phyloP scores from a whole-genome alignment of 1,139 yeast genomes.

The Suhomyces chickasaworum region DNA sequence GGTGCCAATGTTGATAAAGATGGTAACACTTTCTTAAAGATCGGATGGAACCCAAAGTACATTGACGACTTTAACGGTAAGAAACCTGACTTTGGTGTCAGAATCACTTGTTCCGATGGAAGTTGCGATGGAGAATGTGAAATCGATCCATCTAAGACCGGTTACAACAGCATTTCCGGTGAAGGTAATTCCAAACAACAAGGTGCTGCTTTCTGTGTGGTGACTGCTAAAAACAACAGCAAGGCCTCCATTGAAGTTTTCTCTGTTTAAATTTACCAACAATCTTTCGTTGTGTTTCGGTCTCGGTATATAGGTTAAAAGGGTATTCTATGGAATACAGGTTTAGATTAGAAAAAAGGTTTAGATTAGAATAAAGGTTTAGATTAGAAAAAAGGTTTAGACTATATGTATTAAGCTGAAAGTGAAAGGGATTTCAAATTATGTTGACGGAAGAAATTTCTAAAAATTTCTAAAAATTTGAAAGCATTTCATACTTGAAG shows the following conservation, averaged over 20 bases:
- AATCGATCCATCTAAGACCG: slow-evolving; percentile 68
- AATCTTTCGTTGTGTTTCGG: not conserved
- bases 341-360: not conserved
- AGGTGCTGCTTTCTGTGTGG: slow-evolving; percentile 78
- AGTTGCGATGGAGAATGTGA: slow-evolving; percentile 79
- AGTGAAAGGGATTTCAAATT: too few relatives aligned
- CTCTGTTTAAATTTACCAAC: slow-evolving; percentile 4
- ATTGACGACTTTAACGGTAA: slow-evolving; percentile 59
- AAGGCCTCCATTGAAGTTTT: slow-evolving; percentile 77
- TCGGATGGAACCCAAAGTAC: slow-evolving; percentile 91
- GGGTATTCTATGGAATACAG: not conserved
- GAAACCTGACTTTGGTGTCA: slow-evolving; percentile 69
- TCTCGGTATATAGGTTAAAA: not conserved
- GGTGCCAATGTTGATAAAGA: slow-evolving; percentile 77
- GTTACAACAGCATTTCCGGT: slow-evolving; percentile 55
- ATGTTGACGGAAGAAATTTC: too few relatives aligned
- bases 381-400: not conserved
- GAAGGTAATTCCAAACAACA: slow-evolving; percentile 52
- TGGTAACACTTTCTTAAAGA: slow-evolving; percentile 74
- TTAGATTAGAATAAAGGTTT: not conserved
- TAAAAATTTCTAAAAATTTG: too few relatives aligned
- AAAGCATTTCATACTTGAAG: too few relatives aligned
- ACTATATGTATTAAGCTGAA: too few relatives aligned
- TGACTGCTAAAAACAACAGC: slow-evolving; percentile 67
- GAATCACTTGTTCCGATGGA: slow-evolving; percentile 67